phyloP scores from a whole-genome alignment of 768 basidiomycete genomes.

The Xanthoconium purpureum region DNA sequence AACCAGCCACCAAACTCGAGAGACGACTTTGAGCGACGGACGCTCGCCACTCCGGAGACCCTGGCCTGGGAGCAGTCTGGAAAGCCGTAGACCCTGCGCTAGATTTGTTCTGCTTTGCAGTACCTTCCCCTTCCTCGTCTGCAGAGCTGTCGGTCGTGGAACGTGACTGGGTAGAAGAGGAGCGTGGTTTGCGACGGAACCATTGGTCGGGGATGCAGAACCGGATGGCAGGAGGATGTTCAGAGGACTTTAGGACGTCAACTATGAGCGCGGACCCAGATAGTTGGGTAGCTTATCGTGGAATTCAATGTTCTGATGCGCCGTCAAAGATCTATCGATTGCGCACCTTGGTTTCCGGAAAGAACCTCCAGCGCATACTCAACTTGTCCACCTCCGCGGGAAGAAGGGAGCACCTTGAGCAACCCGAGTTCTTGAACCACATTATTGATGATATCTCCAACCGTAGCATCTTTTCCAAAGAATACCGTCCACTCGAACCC shows the following conservation, averaged over 20 bases:
- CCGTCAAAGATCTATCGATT: background rate
- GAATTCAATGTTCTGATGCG: background rate
- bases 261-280: conserved; percentile 10
- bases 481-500: conserved; percentile 65
- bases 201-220: conserved; percentile 78
- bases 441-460: conserved; percentile 49
- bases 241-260: conserved; percentile 14
- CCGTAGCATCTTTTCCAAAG: conserved; percentile 55
- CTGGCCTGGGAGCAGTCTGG: conserved; percentile 18
- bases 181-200: conserved; percentile 67
- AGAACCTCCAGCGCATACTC: conserved; percentile 76
- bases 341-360: conserved; percentile 49
- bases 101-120: conserved; percentile 51
- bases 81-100: conserved; percentile 25
- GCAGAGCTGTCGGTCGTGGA: conserved; percentile 47
- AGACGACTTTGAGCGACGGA: conserved; percentile 57
- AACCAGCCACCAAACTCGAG: conserved; percentile 64
- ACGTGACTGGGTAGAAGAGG: conserved; percentile 44
- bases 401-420: conserved; percentile 58
- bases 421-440: conserved; percentile 67
- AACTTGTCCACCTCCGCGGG: conserved; percentile 59
- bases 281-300: conserved; percentile 13
- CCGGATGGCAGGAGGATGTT: conserved; percentile 36
- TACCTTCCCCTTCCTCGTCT: conserved; percentile 52
- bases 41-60: conserved; percentile 48